Base-by-base conservation (phyloP, 768 basidiomycete species). In the Basidioascus undulatus region DNA sequence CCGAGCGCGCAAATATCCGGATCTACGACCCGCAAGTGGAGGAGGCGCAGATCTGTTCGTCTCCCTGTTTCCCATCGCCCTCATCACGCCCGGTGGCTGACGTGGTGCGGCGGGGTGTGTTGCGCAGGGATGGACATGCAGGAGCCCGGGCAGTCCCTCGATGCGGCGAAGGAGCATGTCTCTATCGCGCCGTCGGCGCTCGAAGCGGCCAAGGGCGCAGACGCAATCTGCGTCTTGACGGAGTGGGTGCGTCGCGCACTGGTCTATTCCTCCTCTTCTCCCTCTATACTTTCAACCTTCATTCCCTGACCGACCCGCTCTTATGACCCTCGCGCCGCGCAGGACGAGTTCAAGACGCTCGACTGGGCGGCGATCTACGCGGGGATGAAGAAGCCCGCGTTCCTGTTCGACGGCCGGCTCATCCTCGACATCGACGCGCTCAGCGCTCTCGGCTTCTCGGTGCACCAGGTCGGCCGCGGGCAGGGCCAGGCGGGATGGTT, bases 341-440 rank as follows among this genome's bases (percentile, higher is more conserved):
- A 86, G 89, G 81, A 76, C 58, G 87, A 94, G 61, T 98, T 98
- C 71, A 69, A 69, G 54, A 69, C 75, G 30, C 78, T 98, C 48
- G 74, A 87, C 61, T 98, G 92, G 92, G 57, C 70, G 51, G 62
- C 63, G 27, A 77, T 94, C 32, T 92, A 94, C 62, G 58, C 62
- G 38, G 61, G 66, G 53, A 94, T 94, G 83, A 79, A 76, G 54
- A 92, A 96, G 66, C 92, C 92, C n/a, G 89, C 92, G 5, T 96
- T 92, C 55, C 3, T 21, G 18, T 94, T 94, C 53, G 89, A 96
- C 55, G 86, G 86, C 5, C 71, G 86, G 25, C 63, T 92, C 46
- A 67, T 94, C 53, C 67, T 94, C 33, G 79, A 96, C 54, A 72
- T 70, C 9, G 72, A 73, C 38, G 69, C 71, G 57, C 65, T 96